Conservation (phyloP, 768 basidiomycete species). For the Tricholoma furcatifolium region DNA sequence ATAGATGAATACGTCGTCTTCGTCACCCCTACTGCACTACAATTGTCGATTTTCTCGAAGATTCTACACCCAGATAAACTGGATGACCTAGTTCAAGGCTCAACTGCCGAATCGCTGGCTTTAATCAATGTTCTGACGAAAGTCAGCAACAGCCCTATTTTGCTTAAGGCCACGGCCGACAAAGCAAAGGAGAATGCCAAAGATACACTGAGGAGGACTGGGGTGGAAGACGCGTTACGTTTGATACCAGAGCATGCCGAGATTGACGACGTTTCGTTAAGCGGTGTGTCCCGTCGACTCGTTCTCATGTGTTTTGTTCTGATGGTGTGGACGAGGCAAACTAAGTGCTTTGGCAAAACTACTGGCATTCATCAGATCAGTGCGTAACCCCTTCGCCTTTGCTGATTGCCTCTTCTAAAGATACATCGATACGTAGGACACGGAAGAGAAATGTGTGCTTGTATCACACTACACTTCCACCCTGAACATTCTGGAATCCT, state of each 20-base stretch:
- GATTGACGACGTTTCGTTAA: conserved; percentile 73
- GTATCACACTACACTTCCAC: conserved; percentile 98
- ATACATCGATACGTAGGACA: conserved; percentile 42
- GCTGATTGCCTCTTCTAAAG: not conserved
- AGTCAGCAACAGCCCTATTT: conserved; percentile 88
- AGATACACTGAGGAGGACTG: conserved; percentile 40
- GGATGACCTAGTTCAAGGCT: conserved; percentile 64
- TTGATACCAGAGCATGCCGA: conserved; percentile 59
- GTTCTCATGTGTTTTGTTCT: not conserved
- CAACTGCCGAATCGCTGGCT: conserved; percentile 75
- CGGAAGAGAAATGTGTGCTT: conserved; percentile 92
- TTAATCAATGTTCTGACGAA: conserved; percentile 82
- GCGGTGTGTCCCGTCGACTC: conserved; percentile 51
- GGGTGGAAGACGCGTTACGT: conserved; percentile 57
- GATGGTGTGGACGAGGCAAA: conserved; percentile 56
- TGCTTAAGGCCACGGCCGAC: conserved; percentile 78
- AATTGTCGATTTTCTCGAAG: conserved; percentile 73
- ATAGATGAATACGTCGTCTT: conserved; percentile 99
- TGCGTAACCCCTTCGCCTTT: conserved; percentile 22
- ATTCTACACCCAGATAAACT: conserved; percentile 74
- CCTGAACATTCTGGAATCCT: conserved; percentile 86
- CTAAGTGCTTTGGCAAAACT: conserved; percentile 64
- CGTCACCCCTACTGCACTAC: conserved; percentile 81
- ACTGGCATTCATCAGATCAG: conserved; percentile 59
- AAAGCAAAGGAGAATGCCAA: conserved; percentile 48